Evolutionary conservation across 1,284 basidiomycete genomes (phyloP).

Genomic region (Cutaneotrichosporon sp.): DNA sequence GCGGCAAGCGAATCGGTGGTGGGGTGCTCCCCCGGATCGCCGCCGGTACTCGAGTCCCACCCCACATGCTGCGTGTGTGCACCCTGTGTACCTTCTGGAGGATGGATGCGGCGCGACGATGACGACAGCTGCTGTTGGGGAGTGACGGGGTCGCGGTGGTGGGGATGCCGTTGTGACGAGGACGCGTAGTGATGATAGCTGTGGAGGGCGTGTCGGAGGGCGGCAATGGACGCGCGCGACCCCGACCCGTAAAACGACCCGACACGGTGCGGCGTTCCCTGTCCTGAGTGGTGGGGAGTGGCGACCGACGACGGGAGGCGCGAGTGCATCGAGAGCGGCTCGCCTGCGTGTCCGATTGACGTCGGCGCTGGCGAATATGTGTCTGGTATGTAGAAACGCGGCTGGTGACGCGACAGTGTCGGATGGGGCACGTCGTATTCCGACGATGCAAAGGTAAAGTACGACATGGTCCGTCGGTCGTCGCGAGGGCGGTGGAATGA

Average conservation of each 20-base stretch:
- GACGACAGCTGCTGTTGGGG: slow-evolving; percentile 3
- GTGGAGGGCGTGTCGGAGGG: slow-evolving; percentile 20
- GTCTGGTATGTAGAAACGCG: slow-evolving; percentile 25
- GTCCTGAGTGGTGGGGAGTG: slow-evolving; percentile 6
- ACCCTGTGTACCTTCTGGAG: not conserved
- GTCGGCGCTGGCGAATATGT: slow-evolving; percentile 12
- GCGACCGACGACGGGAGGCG: slow-evolving; percentile 9
- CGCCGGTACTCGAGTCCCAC: slow-evolving; percentile 1
- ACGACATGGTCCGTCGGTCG: slow-evolving; percentile 11
- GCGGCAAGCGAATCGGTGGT: not conserved
- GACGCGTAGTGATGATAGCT: slow-evolving; percentile 12
- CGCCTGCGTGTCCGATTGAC: slow-evolving; percentile 4
- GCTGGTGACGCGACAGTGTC: slow-evolving; percentile 18
- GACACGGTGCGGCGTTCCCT: slow-evolving; percentile 12
- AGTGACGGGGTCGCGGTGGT: not conserved
- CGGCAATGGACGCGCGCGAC: slow-evolving; percentile 16
- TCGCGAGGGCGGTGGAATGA: no score
- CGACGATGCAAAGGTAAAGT: slow-evolving; percentile 14
- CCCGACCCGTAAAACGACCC: slow-evolving; percentile 12
- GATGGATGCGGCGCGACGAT: not conserved
- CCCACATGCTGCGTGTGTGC: not conserved
- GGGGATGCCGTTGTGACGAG: no score
- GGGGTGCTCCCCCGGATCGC: slow-evolving; percentile 1
- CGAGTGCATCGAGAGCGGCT: slow-evolving; percentile 15
- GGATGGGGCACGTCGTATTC: slow-evolving; percentile 22